A percentile compares a stretch with the other conserved stretches of the same genome.
Conservation (phyloP, 495 filamentous ascomycete genomes). For the Terfezia boudieri region DNA sequence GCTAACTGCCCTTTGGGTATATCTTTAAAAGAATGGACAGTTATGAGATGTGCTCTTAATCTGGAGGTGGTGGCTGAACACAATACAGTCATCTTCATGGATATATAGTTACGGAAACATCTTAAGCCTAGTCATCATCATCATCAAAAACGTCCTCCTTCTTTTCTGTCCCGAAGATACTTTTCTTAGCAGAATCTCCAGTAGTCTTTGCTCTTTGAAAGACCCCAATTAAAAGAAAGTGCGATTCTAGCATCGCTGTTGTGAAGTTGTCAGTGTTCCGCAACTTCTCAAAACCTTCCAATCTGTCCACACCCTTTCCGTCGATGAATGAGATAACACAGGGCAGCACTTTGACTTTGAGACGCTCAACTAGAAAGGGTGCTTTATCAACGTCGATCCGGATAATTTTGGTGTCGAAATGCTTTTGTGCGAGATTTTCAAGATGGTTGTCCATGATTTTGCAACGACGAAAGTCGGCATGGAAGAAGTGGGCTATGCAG, state of each 20-base stretch:
- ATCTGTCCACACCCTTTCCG: slow-evolving; percentile 40
- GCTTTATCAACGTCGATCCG: slow-evolving; percentile 49
- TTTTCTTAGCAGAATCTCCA: slow-evolving; percentile 23
- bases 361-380: slow-evolving; percentile 47
- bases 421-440: slow-evolving; percentile 32
- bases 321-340: slow-evolving; percentile 55
- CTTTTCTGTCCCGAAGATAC: slow-evolving; percentile 19
- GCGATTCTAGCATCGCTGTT: slow-evolving; percentile 38
- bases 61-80: no score
- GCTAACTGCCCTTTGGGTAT: no score
- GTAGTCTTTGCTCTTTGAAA: slow-evolving; percentile 32
- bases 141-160: slow-evolving; percentile 27
- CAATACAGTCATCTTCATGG: no score
- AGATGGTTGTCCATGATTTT: slow-evolving; percentile 22
- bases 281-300: slow-evolving; percentile 56
- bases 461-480: slow-evolving; percentile 52
- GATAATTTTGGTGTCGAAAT: slow-evolving; percentile 48
- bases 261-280: slow-evolving; percentile 40
- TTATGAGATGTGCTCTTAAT: no score
- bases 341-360: slow-evolving; percentile 47
- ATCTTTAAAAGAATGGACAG: no score
- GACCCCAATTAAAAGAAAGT: slow-evolving; percentile 36
- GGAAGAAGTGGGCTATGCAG: slow-evolving; percentile 54
- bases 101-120: background rate
- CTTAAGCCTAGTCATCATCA: slow-evolving; percentile 48